Evolutionary conservation across 768 basidiomycete genomes (phyloP), one percentile per base, ranked within the genome.

Genomic region (Gloeopeniophorella convolvens): DNA sequence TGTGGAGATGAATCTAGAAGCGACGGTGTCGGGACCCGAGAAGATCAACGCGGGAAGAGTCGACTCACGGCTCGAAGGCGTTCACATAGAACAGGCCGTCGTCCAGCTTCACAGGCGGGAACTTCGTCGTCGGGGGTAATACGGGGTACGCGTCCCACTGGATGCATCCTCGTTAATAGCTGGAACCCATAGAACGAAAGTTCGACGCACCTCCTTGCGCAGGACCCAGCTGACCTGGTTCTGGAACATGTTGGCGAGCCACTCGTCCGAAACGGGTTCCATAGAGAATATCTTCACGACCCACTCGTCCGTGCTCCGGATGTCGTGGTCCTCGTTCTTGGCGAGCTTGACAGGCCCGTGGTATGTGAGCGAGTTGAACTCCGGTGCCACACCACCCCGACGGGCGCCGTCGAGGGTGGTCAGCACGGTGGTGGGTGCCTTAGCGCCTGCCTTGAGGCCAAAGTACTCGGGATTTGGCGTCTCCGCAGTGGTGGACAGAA

Each of bases 1-100:
- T 5, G 90, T 91, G 12, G 83, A 88, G 39, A 93, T 85, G 59
- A 90, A 79, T 27, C 87, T 88, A 52, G 9, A 55, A 36, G 20
- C 15, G 15, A 44, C 23, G 32, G 42, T 42, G 48, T 37, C 52
- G 32, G 37, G n/a, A n/a, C n/a, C n/a, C 34, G 49, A 24, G 28
- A 15, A 39, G 33, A 23, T 34, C 39, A 44, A 46, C 42, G 45
- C 12, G 39, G 45, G 11, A 5, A 26, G 11, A 6, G 16, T 6
- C 23, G 7, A 78, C 83, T 61, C 68, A 87, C 80, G 90, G 83
- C 70, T 98, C 95, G 56, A 96, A 87, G 1, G 88, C 80, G 57
- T 93, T 95, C 39, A 92, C 83, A 60, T 97, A 97, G 70, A 89
- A 95, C 36, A 96, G 72, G 3, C 88, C 85, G 47, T 75, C 70